A percentile compares a stretch with the other conserved stretches of the same genome.
phyloP scores from a whole-genome alignment of 2,329 filamentous ascomycete genomes.

The Parafenestella ontariensis region DNA sequence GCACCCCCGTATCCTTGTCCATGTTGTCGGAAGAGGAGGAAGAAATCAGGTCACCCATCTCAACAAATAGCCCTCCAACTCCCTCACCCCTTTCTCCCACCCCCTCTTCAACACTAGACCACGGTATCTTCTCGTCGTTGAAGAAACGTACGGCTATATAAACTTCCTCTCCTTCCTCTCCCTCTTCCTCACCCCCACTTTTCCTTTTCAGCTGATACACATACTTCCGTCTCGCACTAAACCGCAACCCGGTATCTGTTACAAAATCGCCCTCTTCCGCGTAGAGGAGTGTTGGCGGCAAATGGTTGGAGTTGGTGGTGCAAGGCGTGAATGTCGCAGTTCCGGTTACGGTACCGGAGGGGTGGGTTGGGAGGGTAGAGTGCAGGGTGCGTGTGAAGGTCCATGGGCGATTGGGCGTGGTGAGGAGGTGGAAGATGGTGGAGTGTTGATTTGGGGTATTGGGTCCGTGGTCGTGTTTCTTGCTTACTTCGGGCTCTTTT shows the following conservation, averaged over 20 bases:
- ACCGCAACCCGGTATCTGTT: slow-evolving; percentile 61
- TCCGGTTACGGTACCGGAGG: slow-evolving; percentile 71
- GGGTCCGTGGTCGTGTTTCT: neutral
- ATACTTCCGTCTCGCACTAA: slow-evolving; percentile 70
- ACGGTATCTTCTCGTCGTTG: slow-evolving; percentile 18
- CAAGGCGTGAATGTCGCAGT: slow-evolving; percentile 70
- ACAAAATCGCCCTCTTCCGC: slow-evolving; percentile 70
- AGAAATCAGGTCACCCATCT: slow-evolving; percentile 64
- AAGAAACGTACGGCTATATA: slow-evolving; percentile 22
- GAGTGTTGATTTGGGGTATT: neutral
- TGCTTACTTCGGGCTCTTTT: neutral
- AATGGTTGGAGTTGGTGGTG: slow-evolving; percentile 18
- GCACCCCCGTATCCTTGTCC: slow-evolving; percentile 25
- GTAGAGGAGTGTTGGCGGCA: slow-evolving; percentile 68
- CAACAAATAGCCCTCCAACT: slow-evolving; percentile 78
- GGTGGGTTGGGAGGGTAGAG: slow-evolving; percentile 65
- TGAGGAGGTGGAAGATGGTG: slow-evolving; percentile 24
- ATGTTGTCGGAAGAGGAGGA: too few relatives aligned
- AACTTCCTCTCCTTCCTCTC: neutral
- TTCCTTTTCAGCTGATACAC: slow-evolving; percentile 69
- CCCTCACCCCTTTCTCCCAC: slow-evolving; percentile 44
- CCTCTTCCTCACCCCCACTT: neutral
- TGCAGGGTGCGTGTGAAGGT: slow-evolving; percentile 64
- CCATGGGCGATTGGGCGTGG: slow-evolving; percentile 58
- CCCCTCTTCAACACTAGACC: slow-evolving; percentile 1